Evolutionary conservation across 768 basidiomycete genomes (phyloP), one percentile per base, ranked within the genome.

Genomic region (Amanita inopinata): DNA sequence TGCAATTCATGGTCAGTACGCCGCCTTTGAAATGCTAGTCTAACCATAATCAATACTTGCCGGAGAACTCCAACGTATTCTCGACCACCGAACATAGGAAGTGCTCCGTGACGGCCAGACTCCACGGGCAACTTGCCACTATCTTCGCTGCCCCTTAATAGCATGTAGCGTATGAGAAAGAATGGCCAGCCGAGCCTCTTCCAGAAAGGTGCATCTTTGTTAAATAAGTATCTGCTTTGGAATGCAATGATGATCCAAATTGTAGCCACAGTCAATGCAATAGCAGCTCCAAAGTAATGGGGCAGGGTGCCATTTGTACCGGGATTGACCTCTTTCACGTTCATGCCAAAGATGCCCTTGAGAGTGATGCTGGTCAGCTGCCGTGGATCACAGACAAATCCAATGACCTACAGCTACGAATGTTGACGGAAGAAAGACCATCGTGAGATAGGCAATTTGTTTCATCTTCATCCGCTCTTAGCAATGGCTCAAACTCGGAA

Each of bases 321-420:
- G 0, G 45, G 57, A 20, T 54, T 59, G 38, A 78, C 61, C 54
- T 72, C 67, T 23, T 38, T 28, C 9, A 80, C 60, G 48, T 79
- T 80, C 77, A 79, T 79, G 9, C 78, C 72, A 41, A 78, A 78
- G 5, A 77, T 56, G 28, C 61, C 67, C 78, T 78, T 43, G 2
- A 3, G 33, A 10, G 19, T 40, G 20, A 34, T 31, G 17, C 24
- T 15, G 32, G 22, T 31, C 23, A 18, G 19, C 9, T 19, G 15
- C 19, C 11, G 19, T 18, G 4, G 27, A 3, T 28, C 12, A 17
- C 10, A 19, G 6, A 23, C 19, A 19, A 17, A 15, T 24, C 2
- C 2, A 9, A n/a, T 11, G 19, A 43, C 67, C 34, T 53, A 72
- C 71, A 43, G 74, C 66, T 17, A 62, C 58, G 41, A 79, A 73